Evolutionary conservation across 2,329 filamentous ascomycete genomes (phyloP).

Genomic region (Pseudocercospora fijiensis): DNA sequence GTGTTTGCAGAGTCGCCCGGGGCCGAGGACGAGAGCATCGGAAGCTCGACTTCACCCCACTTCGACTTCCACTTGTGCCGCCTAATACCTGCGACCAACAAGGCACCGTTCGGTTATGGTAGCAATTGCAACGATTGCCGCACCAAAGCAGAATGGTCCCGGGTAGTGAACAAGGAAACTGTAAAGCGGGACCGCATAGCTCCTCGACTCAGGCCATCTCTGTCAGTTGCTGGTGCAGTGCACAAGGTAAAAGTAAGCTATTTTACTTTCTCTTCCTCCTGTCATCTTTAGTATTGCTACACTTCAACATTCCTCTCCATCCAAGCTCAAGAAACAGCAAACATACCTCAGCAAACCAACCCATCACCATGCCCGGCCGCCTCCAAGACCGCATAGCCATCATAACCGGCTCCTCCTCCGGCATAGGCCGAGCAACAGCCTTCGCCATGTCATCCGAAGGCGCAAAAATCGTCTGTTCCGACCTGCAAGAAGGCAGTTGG

Average conservation of each 20-base stretch:
- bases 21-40: background rate
- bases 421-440: constrained; percentile 39
- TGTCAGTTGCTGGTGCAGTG: background rate
- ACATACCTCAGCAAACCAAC: background rate
- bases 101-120: background rate
- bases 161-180: background rate
- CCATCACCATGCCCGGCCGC: constrained; percentile 24
- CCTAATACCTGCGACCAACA: background rate
- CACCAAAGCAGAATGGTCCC: background rate
- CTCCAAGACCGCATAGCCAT: constrained; percentile 32
- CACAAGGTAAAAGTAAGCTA: background rate
- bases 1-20: background rate
- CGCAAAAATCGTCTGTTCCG: constrained; percentile 34
- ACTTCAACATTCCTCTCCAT: background rate
- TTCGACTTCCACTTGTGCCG: background rate
- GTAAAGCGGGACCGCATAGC: background rate
- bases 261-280: background rate
- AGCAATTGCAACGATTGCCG: background rate
- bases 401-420: constrained; percentile 39
- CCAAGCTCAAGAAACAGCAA: background rate
- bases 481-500: constrained; percentile 25
- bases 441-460: constrained; percentile 37
- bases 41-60: background rate
- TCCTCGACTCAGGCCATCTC: background rate
- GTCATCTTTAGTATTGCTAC: background rate